Evolutionary conservation across 1,284 basidiomycete genomes (phyloP), one percentile per base, ranked within the genome.

Genomic region (Heterobasidion irregulare): DNA sequence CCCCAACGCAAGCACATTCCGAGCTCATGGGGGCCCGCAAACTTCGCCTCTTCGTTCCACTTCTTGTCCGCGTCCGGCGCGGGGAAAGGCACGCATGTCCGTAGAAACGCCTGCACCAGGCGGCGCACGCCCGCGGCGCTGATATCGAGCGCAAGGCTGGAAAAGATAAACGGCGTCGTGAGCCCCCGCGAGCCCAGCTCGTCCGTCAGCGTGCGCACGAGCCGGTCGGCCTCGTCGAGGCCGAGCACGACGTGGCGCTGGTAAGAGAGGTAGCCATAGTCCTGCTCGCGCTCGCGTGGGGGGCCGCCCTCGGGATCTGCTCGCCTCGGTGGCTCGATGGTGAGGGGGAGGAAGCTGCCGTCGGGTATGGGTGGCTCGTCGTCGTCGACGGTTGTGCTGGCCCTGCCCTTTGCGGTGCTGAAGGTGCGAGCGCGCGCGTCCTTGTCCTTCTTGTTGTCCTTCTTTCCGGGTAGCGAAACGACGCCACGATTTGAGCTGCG

Each of bases 1-100:
- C 86, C 89, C 92, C 92, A 95, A 8, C 92, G 81, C 19, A 94
- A 74, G 61, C 84, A 82, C 87, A 92, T 92, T 2, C 86, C 91
- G 6, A 96, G 74, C 64, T 94, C 91, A 59, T 93, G 85, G 19
- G 91, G 86, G 12, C 83, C 84, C 0, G 92, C 89, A 65, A 94
- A 89, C 52, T 75, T 72, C 5, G 90, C 82, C 66, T 95, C 92
- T 64, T 92, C 86, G 38, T 76, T 72, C 83, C 89, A 94, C 52
- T 73, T 75, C 51, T 63, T 62, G 57, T 85, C 82, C 13, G 76
- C 77, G 47, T 79, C 77, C 44, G 70, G 63, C 47, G 69, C 69
- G 36, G 73, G 74, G 55, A 69, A 70, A 50, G 69, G 34, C 2
- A 55, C 64, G 62, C 81, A 84, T 1, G 82, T 81, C 46, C 74